A percentile compares a stretch with the other conserved stretches of the same genome.
Evolutionary conservation across 805 yeast genomes (phyloP).

Genomic region (Suhomyces pyralidae): DNA sequence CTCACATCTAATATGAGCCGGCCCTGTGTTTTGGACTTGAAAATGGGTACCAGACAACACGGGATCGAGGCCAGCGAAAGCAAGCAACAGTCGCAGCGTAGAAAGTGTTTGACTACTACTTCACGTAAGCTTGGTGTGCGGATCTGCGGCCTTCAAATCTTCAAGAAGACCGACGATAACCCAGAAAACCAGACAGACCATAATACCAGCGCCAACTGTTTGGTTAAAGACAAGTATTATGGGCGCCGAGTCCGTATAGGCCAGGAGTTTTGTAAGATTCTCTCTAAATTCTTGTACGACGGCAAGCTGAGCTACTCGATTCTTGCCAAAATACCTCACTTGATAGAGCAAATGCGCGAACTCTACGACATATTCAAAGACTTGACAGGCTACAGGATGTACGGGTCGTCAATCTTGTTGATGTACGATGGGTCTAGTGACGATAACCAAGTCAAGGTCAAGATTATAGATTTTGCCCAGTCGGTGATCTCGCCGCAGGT

Average conservation of each 20-base stretch:
- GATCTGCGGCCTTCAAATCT: constrained; percentile 83
- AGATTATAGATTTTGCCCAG: constrained; percentile 94
- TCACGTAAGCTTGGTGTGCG: constrained; percentile 82
- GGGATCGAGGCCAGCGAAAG: constrained; percentile 83
- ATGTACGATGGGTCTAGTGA: constrained; percentile 73
- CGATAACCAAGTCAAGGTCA: constrained; percentile 39
- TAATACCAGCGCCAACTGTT: constrained; percentile 8
- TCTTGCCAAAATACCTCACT: constrained; percentile 59
- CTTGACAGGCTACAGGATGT: constrained; percentile 76
- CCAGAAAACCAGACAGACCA: not conserved
- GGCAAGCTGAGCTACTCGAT: constrained; percentile 61
- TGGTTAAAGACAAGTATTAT: constrained; percentile 84
- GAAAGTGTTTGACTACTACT: constrained; percentile 80
- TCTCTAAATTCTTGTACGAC: constrained; percentile 77
- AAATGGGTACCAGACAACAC: constrained; percentile 98
- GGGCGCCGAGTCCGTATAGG: constrained; percentile 79
- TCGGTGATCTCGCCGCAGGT: constrained; percentile 68
- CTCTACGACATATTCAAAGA: constrained; percentile 52
- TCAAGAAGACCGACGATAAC: constrained; percentile 5
- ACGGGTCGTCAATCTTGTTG: constrained; percentile 84
- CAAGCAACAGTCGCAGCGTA: constrained; percentile 75
- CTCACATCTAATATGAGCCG: constrained; percentile 74
- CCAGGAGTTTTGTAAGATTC: constrained; percentile 67
- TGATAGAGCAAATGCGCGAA: constrained; percentile 59
- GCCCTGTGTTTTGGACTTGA: constrained; percentile 91